Evolutionary conservation across 1,284 basidiomycete species (phyloP).

Genomic region (Microbotryomycetes sp.): DNA sequence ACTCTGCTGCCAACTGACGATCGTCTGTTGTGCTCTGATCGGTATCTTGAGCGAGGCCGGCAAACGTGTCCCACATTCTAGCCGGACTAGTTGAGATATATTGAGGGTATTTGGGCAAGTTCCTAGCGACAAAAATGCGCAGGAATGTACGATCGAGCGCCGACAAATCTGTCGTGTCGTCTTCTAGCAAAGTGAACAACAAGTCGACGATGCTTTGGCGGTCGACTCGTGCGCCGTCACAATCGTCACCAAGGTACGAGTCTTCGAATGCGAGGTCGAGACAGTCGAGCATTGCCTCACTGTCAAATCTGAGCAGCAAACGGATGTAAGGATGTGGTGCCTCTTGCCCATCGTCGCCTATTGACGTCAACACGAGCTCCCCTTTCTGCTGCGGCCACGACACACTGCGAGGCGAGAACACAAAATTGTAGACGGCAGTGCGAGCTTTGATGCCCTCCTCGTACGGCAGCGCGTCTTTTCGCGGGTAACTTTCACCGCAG

Average conservation of each 20-base stretch:
- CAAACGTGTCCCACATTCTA: conserved; percentile 66
- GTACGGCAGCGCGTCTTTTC: conserved; percentile 61
- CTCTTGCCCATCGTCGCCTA: conserved; percentile 35
- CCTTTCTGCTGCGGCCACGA: conserved; percentile 56
- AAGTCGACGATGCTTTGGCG: conserved; percentile 80
- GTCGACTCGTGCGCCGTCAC: conserved; percentile 46
- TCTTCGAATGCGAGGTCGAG: conserved; percentile 95
- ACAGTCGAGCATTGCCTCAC: conserved; percentile 89
- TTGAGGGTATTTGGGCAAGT: conserved; percentile 93
- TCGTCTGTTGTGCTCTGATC: conserved; percentile 77
- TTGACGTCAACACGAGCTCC: conserved; percentile 14
- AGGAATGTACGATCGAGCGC: conserved; percentile 69
- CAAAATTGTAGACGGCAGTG: conserved; percentile 35
- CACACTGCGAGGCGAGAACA: conserved; percentile 23
- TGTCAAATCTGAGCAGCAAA: conserved; percentile 77
- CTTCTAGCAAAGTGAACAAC: conserved; percentile 50
- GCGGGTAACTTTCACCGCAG: conserved; percentile 82
- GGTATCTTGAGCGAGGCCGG: conserved; percentile 65
- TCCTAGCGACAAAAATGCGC: conserved; percentile 92
- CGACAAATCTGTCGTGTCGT: conserved; percentile 44
- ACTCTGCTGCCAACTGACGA: conserved; percentile 90
- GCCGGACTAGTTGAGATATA: conserved; percentile 67
- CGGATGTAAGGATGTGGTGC: conserved; percentile 72
- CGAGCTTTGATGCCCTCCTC: conserved; percentile 54
- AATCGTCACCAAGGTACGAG: conserved; percentile 74